Conservation (phyloP, 768 basidiomycete species). For the Trichaptum fuscoviolaceum region DNA sequence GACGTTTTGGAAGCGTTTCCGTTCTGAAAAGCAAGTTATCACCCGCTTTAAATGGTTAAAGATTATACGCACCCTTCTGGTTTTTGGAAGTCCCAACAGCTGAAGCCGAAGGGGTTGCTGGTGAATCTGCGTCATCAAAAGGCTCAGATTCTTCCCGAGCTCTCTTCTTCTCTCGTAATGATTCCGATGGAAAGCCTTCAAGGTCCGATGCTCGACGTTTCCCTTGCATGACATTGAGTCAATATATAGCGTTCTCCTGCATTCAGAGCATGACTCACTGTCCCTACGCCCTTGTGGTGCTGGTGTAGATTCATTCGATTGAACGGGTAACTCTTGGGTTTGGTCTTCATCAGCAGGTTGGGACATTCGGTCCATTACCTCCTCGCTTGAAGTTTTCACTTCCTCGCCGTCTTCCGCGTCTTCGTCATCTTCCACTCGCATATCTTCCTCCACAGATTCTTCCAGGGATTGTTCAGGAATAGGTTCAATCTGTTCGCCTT, state of each 20-base stretch:
- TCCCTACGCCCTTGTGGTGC: background rate
- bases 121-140: conserved; percentile 56
- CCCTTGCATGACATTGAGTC: conserved; percentile 29
- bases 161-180: conserved; percentile 49
- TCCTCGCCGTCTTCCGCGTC: conserved; percentile 3
- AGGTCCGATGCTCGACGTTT: conserved; percentile 62
- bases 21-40: conserved; percentile 3
- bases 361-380: background rate
- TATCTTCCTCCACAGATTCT: conserved; percentile 8
- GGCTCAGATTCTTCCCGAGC: conserved; percentile 64
- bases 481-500: background rate
- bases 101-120: background rate
- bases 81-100: background rate
- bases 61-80: background rate
- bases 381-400: background rate
- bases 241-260: background rate
- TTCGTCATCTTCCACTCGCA: conserved; percentile 9
- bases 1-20: conserved; percentile 73
- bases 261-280: background rate
- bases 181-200: conserved; percentile 38
- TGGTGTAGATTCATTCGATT: background rate
- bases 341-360: background rate
- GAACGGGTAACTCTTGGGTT: background rate
- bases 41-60: background rate
- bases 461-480: background rate